Evolutionary conservation across 768 basidiomycete genomes (phyloP), one percentile per base, ranked within the genome.

Genomic region (Collybia sp.): DNA sequence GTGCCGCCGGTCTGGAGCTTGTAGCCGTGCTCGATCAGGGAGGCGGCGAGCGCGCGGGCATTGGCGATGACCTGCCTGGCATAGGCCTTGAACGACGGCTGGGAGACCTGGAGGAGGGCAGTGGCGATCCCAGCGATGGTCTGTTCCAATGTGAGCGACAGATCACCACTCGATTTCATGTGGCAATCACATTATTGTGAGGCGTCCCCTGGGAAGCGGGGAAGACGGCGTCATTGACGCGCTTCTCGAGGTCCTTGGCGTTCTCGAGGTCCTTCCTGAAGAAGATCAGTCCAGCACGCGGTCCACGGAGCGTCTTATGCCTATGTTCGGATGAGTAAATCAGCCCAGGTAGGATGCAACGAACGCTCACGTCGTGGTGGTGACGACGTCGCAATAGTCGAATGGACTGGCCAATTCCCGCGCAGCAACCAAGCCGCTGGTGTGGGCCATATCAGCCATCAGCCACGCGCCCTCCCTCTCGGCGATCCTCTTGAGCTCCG

Each of bases 121-220:
- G 93, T 94, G 42, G 96, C 96, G 51, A 99, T 76, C 57, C 83
- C 93, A 35, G 95, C 95, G 50, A 99, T 98, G 53, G 95, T 92
- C 88, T 92, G 13, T 10, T 30, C 4, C 1, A 9, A 11, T 33
- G 11, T 16, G 31, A 40, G 9, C 11, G 46, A 17, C 40, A 42
- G 16, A 8, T 10, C 15, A 15, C 8, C 9, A 1, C 9, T 16
- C 12, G n/a, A 17, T 13, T 12, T 16, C 5, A 10, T 5, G 1
- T 11, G 15, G 43, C n/a, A 46, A 82, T 46, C 46, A 89, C 88
- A 72, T 99, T 93, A 75, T 98, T 98, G 76, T 98, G 96, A 37
- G 95, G 96, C 41, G 95, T 96, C 68, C 96, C 96, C 71, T 98
- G 96, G 79, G 95, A 98, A 31, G 96, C 95, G 47, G 96, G 96